Percentiles rank a stretch among this genome's conserved stretches.
These are phyloP conservation scores for Ophiocordyceps camponoti-saundersi DNA, from an alignment of 2,329 filamentous ascomycete species.

Conservation along the genomic window DNA sequence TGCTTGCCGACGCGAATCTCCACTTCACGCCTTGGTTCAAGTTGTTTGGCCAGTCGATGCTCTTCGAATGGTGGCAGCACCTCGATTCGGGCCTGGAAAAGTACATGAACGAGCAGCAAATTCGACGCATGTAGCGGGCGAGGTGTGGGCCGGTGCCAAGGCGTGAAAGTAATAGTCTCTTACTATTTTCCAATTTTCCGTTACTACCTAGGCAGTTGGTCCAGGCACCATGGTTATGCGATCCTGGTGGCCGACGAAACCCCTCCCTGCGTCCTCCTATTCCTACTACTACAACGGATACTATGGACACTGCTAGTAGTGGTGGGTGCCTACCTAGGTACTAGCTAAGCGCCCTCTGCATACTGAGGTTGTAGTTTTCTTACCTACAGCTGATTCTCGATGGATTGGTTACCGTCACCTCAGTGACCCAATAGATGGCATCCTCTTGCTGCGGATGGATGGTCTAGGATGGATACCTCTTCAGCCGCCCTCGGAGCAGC, in stretches of 20 bases:
- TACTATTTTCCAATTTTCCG: too few species aligned
- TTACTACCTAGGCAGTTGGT: too few species aligned
- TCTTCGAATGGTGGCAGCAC: constrained; percentile 94
- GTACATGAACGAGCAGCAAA: constrained; percentile 72
- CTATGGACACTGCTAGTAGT: not conserved
- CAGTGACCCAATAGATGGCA: not conserved
- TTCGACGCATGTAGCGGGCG: constrained; percentile 55
- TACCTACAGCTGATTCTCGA: too few species aligned
- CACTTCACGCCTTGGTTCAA: constrained; percentile 99
- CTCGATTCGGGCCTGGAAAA: constrained; percentile 67
- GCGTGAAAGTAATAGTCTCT: not conserved
- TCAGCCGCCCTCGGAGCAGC: not conserved
- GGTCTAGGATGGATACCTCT: not conserved
- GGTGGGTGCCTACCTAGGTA: not conserved
- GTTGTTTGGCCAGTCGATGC: constrained; percentile 92
- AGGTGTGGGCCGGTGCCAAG: not conserved
- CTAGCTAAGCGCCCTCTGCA: not conserved
- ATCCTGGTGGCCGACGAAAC: too few species aligned
- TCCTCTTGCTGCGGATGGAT: too few species aligned
- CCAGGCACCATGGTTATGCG: too few species aligned
- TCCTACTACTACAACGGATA: not conserved
- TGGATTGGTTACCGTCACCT: not conserved
- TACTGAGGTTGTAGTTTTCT: not conserved
- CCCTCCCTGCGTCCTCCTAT: too few species aligned
- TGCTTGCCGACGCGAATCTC: constrained; percentile 66